A percentile compares a stretch with the other conserved stretches of the same genome.
These are phyloP conservation scores for Singerocomus inundabilis DNA, from an alignment of 1,284 basidiomycete genomes.

Conservation along the genomic window DNA sequence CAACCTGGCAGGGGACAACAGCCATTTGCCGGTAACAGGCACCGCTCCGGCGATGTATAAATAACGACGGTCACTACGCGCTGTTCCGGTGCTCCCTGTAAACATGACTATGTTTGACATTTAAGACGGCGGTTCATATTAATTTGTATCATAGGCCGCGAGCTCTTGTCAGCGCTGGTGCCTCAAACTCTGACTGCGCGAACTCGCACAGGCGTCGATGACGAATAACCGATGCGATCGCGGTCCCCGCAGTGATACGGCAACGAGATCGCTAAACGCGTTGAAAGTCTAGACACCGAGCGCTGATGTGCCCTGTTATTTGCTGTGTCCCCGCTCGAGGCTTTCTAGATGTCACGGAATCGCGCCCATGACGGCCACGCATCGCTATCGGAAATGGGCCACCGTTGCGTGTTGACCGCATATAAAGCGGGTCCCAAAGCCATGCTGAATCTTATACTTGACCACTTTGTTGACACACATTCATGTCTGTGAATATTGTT, in stretches of 20 bases:
- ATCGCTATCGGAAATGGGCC: background rate
- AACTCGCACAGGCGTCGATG: background rate
- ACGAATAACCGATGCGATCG: conserved; percentile 1
- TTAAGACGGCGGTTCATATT: too few relatives aligned
- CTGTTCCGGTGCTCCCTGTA: too few relatives aligned
- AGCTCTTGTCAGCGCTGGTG: too few relatives aligned
- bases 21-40: too few relatives aligned
- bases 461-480: background rate
- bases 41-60: too few relatives aligned
- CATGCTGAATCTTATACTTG: background rate
- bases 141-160: too few relatives aligned
- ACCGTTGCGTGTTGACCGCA: too few relatives aligned
- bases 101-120: too few relatives aligned
- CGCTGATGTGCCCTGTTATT: background rate
- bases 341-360: background rate
- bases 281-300: background rate
- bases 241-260: background rate
- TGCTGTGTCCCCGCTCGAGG: background rate
- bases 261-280: background rate
- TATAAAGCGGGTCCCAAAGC: conserved; percentile 13
- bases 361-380: background rate
- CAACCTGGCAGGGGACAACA: too few relatives aligned
- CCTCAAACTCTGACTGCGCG: too few relatives aligned
- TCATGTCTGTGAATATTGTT: conserved; percentile 31
- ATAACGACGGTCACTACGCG: too few relatives aligned